Evolutionary conservation across 768 basidiomycete species (phyloP).

Genomic region (Basidioascus undulatus): DNA sequence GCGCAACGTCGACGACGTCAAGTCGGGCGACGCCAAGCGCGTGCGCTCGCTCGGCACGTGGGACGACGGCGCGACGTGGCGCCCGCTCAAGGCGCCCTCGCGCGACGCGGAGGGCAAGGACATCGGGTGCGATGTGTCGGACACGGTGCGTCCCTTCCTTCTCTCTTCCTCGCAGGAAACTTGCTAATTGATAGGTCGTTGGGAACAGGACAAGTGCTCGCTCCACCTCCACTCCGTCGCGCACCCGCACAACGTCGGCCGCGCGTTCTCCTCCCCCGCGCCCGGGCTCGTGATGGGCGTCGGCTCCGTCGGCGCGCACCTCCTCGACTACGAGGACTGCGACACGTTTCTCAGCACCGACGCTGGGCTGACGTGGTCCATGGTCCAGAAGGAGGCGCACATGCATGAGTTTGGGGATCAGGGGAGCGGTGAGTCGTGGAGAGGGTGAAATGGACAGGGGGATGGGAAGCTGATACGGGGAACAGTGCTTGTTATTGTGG

Average conservation of each 20-base stretch:
- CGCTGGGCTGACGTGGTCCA: conserved; percentile 64
- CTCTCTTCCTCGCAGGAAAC: not conserved
- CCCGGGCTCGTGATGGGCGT: conserved; percentile 95
- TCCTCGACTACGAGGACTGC: conserved; percentile 54
- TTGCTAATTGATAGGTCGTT: too few relatives aligned
- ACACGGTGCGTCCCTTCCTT: conserved; percentile 15
- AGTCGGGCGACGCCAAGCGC: conserved; percentile 41
- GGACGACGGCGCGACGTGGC: conserved; percentile 68
- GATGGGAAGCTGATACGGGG: too few relatives aligned
- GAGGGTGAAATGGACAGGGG: too few relatives aligned
- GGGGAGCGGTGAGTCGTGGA: too few relatives aligned
- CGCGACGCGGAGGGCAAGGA: conserved; percentile 35
- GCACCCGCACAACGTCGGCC: conserved; percentile 72
- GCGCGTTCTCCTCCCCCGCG: conserved; percentile 80
- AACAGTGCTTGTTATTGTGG: conserved; percentile 49
- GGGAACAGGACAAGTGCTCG: conserved; percentile 39
- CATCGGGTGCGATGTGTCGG: conserved; percentile 35
- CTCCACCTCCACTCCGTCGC: conserved; percentile 87
- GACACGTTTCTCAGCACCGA: conserved; percentile 86
- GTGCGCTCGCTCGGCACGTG: conserved; percentile 16
- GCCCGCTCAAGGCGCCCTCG: conserved; percentile 33
- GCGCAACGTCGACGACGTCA: conserved; percentile 58
- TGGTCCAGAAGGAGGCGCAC: conserved; percentile 48
- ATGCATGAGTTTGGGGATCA: conserved; percentile 92
- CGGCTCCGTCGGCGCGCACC: conserved; percentile 48